phyloP scores from a whole-genome alignment of 176 grass and related monocot genomes.

The Dactylis glomerata region DNA sequence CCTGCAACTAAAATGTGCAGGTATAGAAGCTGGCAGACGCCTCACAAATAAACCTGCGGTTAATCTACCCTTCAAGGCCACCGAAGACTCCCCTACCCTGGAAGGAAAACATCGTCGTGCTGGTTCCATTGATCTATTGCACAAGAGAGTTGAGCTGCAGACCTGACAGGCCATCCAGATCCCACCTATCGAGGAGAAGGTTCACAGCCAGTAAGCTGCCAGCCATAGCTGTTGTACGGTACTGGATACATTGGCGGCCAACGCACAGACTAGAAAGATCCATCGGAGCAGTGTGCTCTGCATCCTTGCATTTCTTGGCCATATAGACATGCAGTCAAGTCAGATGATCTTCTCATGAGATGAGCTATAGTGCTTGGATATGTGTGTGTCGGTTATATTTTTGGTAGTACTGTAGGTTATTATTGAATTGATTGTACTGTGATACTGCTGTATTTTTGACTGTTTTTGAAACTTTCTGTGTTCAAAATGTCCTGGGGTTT shows the following conservation, averaged over 20 bases:
- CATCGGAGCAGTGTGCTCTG: background rate
- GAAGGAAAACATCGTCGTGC: constrained; percentile 27
- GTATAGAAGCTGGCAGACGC: constrained; percentile 31
- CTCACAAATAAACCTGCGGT: constrained; percentile 2
- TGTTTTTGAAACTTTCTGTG: background rate
- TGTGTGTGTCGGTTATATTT: background rate
- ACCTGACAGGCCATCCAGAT: constrained; percentile 15
- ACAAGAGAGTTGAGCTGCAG: constrained; percentile 39
- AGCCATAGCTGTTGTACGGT: background rate
- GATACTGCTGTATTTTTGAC: background rate
- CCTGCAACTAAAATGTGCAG: constrained; percentile 26
- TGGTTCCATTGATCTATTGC: constrained; percentile 23
- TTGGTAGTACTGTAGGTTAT: background rate
- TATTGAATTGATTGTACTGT: background rate
- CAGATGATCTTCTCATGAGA: background rate
- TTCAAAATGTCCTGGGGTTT: background rate
- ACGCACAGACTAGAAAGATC: background rate
- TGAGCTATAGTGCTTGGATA: background rate
- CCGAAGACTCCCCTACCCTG: constrained; percentile 3
- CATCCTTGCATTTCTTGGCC: background rate
- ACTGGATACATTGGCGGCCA: background rate
- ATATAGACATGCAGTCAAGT: background rate
- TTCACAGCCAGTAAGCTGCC: background rate
- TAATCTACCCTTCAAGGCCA: constrained; percentile 21
- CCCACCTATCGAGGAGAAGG: background rate